These are phyloP conservation scores for Bruguiera parviflora DNA, from an alignment of 345 rosid species.

Conservation along the genomic window DNA sequence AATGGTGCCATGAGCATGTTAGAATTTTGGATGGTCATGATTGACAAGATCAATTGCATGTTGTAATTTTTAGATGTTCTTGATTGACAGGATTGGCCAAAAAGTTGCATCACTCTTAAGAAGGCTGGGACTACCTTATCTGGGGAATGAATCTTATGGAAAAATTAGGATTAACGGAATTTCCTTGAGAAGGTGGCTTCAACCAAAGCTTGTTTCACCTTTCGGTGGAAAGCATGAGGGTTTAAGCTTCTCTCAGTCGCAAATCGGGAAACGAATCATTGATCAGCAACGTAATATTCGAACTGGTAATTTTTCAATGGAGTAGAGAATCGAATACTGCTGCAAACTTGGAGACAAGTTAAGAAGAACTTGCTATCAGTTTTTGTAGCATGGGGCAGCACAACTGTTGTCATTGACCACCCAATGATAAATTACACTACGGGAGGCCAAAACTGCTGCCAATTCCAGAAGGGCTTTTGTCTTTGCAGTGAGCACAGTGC, in stretches of 20 bases:
- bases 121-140: constrained; percentile 3
- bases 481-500: not conserved
- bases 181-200: constrained; percentile 74
- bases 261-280: constrained; percentile 57
- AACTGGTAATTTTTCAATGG: constrained; percentile 56
- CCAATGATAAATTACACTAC: not conserved
- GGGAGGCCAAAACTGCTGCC: not conserved
- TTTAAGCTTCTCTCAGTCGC: constrained; percentile 41
- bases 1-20: not conserved
- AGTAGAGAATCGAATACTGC: constrained; percentile 23
- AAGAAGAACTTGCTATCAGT: not conserved
- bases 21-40: constrained; percentile 9
- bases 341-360: not conserved
- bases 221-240: constrained; percentile 60
- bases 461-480: not conserved
- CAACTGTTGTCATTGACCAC: not conserved
- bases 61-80: constrained; percentile 5
- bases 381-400: constrained; percentile 1
- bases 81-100: constrained; percentile 14
- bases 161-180: constrained; percentile 65
- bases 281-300: constrained; percentile 81
- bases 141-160: constrained; percentile 13
- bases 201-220: constrained; percentile 69
- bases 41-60: constrained; percentile 37
- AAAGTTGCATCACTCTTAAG: constrained; percentile 33